These are phyloP conservation scores for Flaveria trinervia DNA, from an alignment of 129 eudicot species.

Conservation along the genomic window DNA sequence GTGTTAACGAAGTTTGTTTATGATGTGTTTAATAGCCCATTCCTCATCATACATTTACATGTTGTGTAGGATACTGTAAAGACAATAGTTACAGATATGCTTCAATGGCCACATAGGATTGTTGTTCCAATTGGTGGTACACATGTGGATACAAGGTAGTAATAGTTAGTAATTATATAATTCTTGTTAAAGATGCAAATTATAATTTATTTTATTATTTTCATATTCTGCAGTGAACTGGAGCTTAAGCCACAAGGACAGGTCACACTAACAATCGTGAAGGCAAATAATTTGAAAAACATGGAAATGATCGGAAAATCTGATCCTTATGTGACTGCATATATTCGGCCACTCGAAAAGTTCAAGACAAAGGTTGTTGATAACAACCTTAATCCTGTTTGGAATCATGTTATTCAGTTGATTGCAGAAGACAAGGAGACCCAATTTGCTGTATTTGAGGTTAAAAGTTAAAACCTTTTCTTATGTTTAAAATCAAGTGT, in stretches of 20 bases:
- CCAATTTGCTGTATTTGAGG: conserved; percentile 77
- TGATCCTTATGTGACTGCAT: conserved; percentile 81
- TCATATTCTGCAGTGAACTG: conserved; percentile 63
- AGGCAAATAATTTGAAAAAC: conserved; percentile 81
- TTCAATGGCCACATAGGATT: conserved; percentile 99
- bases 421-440: conserved; percentile 98
- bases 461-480: conserved; percentile 18
- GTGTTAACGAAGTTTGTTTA: too few species aligned
- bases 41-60: conserved; percentile 5
- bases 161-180: not conserved
- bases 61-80: conserved; percentile 75
- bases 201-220: not conserved
- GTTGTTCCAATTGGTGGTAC: conserved; percentile 93
- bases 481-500: conserved; percentile 1
- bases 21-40: too few species aligned
- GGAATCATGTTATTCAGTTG: conserved; percentile 74
- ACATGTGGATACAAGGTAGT: conserved; percentile 78
- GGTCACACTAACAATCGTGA: conserved; percentile 67
- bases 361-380: conserved; percentile 78
- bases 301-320: conserved; percentile 95
- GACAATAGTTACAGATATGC: conserved; percentile 83
- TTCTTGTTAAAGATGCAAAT: conserved; percentile 13
- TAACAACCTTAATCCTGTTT: conserved; percentile 88
- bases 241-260: conserved; percentile 97
- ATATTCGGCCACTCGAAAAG: conserved; percentile 85